Percentiles rank a stretch among this genome's conserved stretches.
Evolutionary conservation across 768 basidiomycete genomes (phyloP).

Genomic region (Hebeloma cylindrosporum): DNA sequence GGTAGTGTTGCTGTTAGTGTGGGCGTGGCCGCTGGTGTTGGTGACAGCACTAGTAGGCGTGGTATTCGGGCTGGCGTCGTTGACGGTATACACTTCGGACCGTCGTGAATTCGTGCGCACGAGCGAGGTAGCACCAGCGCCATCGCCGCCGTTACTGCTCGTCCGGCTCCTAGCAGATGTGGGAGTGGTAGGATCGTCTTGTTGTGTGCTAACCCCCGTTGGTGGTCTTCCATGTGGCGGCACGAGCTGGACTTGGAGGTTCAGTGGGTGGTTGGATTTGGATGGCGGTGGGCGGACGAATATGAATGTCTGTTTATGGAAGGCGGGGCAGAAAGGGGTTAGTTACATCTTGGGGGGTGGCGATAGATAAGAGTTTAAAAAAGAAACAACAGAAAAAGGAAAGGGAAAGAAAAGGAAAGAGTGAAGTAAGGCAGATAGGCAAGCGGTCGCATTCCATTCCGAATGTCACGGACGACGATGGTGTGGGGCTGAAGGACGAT

Average conservation of each 20-base stretch:
- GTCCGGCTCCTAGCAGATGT: constrained; percentile 28
- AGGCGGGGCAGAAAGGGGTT: no score
- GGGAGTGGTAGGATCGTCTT: constrained; percentile 23
- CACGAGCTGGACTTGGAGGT: constrained; percentile 90
- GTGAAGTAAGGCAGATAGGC: no score
- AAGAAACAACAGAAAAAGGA: not conserved
- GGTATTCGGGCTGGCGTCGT: no score
- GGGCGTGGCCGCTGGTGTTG: no score
- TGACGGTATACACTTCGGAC: constrained; percentile 49
- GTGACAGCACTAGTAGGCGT: no score
- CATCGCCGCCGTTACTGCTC: constrained; percentile 40
- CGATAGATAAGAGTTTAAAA: constrained; percentile 1
- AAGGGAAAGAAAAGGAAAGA: no score
- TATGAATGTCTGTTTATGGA: constrained; percentile 69
- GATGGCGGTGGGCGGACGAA: constrained; percentile 90
- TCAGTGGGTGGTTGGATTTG: constrained; percentile 81
- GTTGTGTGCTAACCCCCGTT: constrained; percentile 31
- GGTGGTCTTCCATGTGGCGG: constrained; percentile 58
- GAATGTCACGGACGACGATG: no score
- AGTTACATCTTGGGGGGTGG: not conserved
- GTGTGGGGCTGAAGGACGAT: no score
- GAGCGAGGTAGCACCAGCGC: constrained; percentile 31
- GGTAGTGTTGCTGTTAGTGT: constrained; percentile 36
- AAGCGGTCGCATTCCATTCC: no score
- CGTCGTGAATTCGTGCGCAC: constrained; percentile 57